Evolutionary conservation across 2,329 filamentous ascomycete species (phyloP), one percentile per base, ranked within the genome.

Genomic region (Cercospora janseana): DNA sequence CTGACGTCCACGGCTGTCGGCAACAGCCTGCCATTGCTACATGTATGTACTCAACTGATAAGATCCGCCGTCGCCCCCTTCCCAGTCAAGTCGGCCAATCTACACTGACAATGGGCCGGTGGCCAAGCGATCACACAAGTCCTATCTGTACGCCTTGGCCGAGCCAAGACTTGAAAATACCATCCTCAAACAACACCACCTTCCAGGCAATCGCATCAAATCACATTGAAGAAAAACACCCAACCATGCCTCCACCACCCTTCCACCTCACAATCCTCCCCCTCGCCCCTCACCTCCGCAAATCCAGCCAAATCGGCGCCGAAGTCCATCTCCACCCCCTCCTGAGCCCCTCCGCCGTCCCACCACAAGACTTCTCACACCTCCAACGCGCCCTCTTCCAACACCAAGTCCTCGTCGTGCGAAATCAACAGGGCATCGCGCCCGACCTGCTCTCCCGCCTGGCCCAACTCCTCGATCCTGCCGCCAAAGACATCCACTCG

Each of bases 361-460:
- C 56, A 12, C 20, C 24, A 5, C 26, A 43, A 7, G 56, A 60
- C n/a, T 46, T 50, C 27, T 35, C 49, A 40, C 54, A 34, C 3
- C 46, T 61, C 9, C 46, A 45, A n/a, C 16, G 41, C 13, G 54
- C 23, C 8, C 51, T 61, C 3, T 61, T 56, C 41, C 46, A 58
- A n/a, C 46, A 61, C 26, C 50, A 54, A 18, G 45, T 61, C 2
- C 37, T 60, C 8, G 54, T 61, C 3, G 41, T 60, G 15, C 51
- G 57, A 9, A 37, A 57, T 21, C 56, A 60, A 45, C 20, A 38
- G 9, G 56, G 56, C 15, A 40, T 60, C 15, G 20, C 55, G 23
- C 57, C 57, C 8, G 34, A 44, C 12, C 31, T 51, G 4, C 49
- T 61, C 9, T 42, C 48, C 9, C 26, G 57, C 26, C 21, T 61